Percentiles rank a stretch among this genome's conserved stretches.
These are phyloP conservation scores for Amanita jacksonii DNA, from an alignment of 768 basidiomycete genomes.

Conservation along the genomic window DNA sequence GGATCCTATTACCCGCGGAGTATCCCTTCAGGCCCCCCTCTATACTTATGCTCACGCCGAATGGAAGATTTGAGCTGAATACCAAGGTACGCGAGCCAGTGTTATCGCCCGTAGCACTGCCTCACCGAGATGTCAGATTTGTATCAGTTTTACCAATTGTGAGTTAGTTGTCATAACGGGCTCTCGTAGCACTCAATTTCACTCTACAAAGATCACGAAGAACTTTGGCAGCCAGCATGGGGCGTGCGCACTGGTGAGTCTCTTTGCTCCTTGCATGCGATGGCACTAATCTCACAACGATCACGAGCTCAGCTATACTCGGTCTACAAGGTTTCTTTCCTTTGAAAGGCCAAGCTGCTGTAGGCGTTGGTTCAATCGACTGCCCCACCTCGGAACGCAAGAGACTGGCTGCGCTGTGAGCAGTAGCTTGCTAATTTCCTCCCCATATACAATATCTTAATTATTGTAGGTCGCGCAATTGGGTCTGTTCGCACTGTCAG, in stretches of 20 bases:
- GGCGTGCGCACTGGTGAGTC: conserved; percentile 82
- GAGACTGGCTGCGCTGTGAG: conserved; percentile 68
- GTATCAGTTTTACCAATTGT: conserved; percentile 91
- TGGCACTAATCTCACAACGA: conserved; percentile 3
- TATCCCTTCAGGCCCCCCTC: conserved; percentile 97
- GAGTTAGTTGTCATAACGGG: conserved; percentile 21
- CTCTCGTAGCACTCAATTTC: conserved; percentile 10
- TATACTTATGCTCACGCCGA: conserved; percentile 92
- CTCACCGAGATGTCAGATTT: conserved; percentile 44
- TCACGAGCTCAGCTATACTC: conserved; percentile 52
- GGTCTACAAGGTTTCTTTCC: conserved; percentile 88
- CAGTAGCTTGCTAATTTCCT: conserved; percentile 10
- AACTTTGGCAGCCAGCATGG: conserved; percentile 98
- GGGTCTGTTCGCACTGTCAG: conserved; percentile 70
- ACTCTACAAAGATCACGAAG: conserved; percentile 67
- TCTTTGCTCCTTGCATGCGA: neutral
- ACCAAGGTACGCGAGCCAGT: conserved; percentile 59
- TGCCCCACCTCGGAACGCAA: conserved; percentile 66
- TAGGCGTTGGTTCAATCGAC: conserved; percentile 83
- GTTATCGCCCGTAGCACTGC: neutral
- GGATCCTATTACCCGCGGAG: conserved; percentile 82
- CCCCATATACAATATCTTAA: neutral
- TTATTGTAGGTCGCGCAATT: conserved; percentile 58
- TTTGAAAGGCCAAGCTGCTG: conserved; percentile 77
- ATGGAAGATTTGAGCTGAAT: conserved; percentile 93